A percentile compares a stretch with the other conserved stretches of the same genome.
These are phyloP conservation scores for Suillus subluteus DNA, from an alignment of 768 basidiomycete species.

Conservation along the genomic window DNA sequence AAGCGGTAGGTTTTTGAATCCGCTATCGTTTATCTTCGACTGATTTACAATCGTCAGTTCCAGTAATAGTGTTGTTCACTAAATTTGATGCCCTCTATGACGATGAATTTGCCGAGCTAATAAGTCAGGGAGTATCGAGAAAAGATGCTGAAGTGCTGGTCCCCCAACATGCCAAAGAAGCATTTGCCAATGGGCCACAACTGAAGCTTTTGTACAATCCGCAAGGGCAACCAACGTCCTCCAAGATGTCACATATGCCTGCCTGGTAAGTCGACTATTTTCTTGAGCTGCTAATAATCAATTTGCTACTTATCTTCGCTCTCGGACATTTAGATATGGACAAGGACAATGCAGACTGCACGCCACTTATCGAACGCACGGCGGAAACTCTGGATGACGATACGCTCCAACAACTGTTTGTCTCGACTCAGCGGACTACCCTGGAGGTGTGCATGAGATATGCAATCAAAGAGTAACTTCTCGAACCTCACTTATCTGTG, in stretches of 20 bases:
- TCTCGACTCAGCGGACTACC: neutral
- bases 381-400: neutral
- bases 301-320: neutral
- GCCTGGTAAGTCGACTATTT: neutral
- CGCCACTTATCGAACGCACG: neutral
- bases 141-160: too few species aligned
- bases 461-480: neutral
- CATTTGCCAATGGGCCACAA: too few species aligned
- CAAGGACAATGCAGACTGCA: neutral
- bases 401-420: neutral
- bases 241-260: neutral
- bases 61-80: too few species aligned
- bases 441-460: neutral
- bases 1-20: too few species aligned
- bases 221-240: neutral
- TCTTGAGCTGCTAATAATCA: neutral
- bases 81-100: too few species aligned
- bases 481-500: neutral
- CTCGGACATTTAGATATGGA: neutral
- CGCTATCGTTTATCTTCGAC: too few species aligned
- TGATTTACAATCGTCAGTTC: too few species aligned
- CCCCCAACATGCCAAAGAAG: too few species aligned
- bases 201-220: too few species aligned
- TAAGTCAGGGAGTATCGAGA: too few species aligned
- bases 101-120: too few species aligned